Evolutionary conservation across 495 filamentous ascomycete species (phyloP), one percentile per base, ranked within the genome.

Genomic region (Chaetomium fimeti): DNA sequence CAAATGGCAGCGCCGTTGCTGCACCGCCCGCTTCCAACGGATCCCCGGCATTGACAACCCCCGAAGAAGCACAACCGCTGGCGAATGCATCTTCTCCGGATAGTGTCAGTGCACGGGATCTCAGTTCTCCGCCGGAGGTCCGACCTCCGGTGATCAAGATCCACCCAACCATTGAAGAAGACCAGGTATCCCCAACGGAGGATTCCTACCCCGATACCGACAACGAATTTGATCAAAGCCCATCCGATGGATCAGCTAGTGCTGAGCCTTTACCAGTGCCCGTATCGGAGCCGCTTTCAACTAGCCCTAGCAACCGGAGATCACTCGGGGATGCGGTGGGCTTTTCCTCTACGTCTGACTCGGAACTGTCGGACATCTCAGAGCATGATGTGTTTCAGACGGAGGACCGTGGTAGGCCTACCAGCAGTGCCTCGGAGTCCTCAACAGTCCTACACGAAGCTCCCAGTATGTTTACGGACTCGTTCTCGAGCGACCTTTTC

Each of bases 361-460:
- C 59, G 25, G 71, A 70, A 12, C 24, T 66, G 38, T 57, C 65
- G n/a, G 68, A 66, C 42, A 27, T 13, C 29, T 58, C 64, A 20
- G 67, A 66, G 18, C 49, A 42, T 7, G 66, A 70, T 12, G 57
- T 51, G 3, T 55, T 62, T n/a, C 57, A 69, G 36, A 62, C 57
- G 9, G 68, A 71, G n/a, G 57, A 49, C 40, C 56, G 61, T 52
- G 29, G 72, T 58, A 63, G 75, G 59, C 60, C 72, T 59, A 32
- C 72, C 18, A 78, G 82, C 66, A 69, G 67, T 29, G 66, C 66
- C 7, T 82, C 81, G 9, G 65, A 74, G 36, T 69, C 78, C 48
- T 79, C 79, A 1, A 79, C 76, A 5, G 67, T 80, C 11, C 64
- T 77, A 4, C 77, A 75, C 61, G 75, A 71, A 8, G 52, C 73